Percentiles rank a stretch among this genome's conserved stretches.
Conservation (phyloP, 192 early-diverging fungal species). For the Entomortierella parvispora region DNA sequence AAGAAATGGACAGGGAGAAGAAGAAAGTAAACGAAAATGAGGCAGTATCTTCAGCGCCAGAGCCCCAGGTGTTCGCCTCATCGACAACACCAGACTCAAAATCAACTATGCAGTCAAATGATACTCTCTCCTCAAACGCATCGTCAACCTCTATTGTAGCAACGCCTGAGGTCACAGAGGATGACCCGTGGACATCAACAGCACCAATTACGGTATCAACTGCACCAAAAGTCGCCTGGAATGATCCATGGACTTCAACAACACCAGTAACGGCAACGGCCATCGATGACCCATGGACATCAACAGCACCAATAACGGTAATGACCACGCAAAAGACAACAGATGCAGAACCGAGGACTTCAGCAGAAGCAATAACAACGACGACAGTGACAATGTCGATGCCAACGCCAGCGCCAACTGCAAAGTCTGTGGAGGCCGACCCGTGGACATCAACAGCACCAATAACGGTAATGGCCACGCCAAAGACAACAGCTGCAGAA, state of each 20-base stretch:
- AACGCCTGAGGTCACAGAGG: background rate
- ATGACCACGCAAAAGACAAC: background rate
- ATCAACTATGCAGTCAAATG: background rate
- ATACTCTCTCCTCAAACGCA: background rate
- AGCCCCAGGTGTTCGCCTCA: too few species aligned
- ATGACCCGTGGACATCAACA: background rate
- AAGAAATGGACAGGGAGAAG: too few species aligned
- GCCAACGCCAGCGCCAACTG: too few species aligned
- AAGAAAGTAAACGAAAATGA: too few species aligned
- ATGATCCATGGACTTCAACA: too few species aligned
- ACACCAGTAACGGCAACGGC: slow-evolving; percentile 1
- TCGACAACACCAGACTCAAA: background rate
- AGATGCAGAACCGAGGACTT: background rate
- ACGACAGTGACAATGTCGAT: too few species aligned
- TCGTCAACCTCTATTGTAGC: background rate
- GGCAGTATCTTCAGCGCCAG: too few species aligned
- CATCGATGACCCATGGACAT: background rate
- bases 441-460: background rate
- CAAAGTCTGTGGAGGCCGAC: too few species aligned
- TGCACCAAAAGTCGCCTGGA: background rate
- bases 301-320: background rate
- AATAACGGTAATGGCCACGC: background rate
- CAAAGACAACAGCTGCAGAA: too few species aligned
- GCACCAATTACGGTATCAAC: background rate
- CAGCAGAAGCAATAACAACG: too few species aligned